These are phyloP conservation scores for Ogataea chonburiensis DNA, from an alignment of 805 yeast genomes.

Conservation along the genomic window DNA sequence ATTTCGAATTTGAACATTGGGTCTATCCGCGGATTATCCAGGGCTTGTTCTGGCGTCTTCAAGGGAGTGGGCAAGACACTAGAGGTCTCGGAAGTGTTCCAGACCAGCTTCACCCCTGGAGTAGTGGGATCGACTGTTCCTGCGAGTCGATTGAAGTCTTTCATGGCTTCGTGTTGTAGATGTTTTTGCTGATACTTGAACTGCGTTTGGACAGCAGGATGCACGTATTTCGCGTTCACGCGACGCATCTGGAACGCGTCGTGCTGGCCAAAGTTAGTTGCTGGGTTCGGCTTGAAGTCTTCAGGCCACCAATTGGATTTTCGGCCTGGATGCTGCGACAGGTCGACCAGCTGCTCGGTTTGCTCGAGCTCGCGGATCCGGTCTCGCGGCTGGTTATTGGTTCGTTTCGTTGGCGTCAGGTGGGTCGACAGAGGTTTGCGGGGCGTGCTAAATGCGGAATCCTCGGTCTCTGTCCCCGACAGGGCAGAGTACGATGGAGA, in stretches of 20 bases:
- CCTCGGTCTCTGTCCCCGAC: conserved; percentile 21
- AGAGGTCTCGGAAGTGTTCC: conserved; percentile 11
- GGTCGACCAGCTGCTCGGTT: conserved; percentile 18
- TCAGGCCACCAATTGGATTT: conserved; percentile 36
- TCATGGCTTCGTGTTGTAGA: conserved; percentile 21
- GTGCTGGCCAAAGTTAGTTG: conserved; percentile 19
- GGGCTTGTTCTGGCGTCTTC: conserved; percentile 26
- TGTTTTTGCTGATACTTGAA: conserved; percentile 22
- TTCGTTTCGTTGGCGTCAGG: conserved; percentile 3
- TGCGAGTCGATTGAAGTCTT: conserved; percentile 27
- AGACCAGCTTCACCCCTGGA: conserved; percentile 17
- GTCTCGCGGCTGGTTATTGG: conserved; percentile 12
- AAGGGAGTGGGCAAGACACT: conserved; percentile 23
- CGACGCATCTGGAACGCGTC: conserved; percentile 25
- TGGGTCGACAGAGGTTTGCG: conserved; percentile 7
- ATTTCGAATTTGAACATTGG: conserved; percentile 31
- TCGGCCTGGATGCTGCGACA: conserved; percentile 28
- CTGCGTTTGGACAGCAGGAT: conserved; percentile 27
- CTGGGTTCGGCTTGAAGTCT: conserved; percentile 36
- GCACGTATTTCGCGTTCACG: conserved; percentile 19
- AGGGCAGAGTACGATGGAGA: conserved; percentile 9
- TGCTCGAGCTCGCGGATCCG: conserved; percentile 9
- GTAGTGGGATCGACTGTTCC: conserved; percentile 12
- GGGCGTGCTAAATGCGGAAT: conserved; percentile 10
- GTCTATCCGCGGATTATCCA: conserved; percentile 24